Percentiles rank a stretch among this genome's conserved stretches.
Conservation (phyloP, 2,329 filamentous ascomycete species). For the Alternaria ventricosa region DNA sequence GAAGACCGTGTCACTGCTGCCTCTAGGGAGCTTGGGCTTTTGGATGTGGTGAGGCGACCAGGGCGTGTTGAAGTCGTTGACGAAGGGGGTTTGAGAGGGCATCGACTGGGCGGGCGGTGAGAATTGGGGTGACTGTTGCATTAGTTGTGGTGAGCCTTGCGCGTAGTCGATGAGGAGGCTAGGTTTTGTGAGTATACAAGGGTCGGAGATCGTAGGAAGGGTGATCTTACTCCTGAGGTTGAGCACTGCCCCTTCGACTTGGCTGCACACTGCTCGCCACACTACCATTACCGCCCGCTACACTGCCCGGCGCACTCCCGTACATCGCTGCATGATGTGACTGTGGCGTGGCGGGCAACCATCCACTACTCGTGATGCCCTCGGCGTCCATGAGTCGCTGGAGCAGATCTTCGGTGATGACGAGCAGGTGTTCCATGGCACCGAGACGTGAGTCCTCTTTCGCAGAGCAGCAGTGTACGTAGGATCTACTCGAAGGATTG, state of each 20-base stretch:
- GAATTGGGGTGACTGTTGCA: slow-evolving; percentile 5
- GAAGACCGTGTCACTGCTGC: slow-evolving; percentile 33
- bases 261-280: slow-evolving; percentile 22
- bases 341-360: slow-evolving; percentile 43
- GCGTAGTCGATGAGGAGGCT: slow-evolving; percentile 9
- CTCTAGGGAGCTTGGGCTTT: slow-evolving; percentile 23
- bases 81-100: slow-evolving; percentile 6
- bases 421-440: slow-evolving; percentile 43
- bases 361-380: slow-evolving; percentile 45
- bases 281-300: slow-evolving; percentile 26
- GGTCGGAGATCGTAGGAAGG: background rate
- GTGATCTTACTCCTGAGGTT: slow-evolving; percentile 34
- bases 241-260: slow-evolving; percentile 36
- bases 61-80: slow-evolving; percentile 28
- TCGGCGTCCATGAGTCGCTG: slow-evolving; percentile 41
- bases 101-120: background rate
- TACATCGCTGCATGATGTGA: slow-evolving; percentile 40
- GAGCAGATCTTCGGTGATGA: slow-evolving; percentile 46
- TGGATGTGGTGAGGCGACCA: slow-evolving; percentile 30
- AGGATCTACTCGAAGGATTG: slow-evolving; percentile 43
- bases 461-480: slow-evolving; percentile 43
- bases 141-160: slow-evolving; percentile 4
- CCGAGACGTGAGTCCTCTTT: slow-evolving; percentile 40
- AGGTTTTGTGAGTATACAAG: background rate
- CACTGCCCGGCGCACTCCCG: slow-evolving; percentile 24